Conservation (phyloP, 108 stramenopile genomes). For the Discostella pseudostelligera region DNA sequence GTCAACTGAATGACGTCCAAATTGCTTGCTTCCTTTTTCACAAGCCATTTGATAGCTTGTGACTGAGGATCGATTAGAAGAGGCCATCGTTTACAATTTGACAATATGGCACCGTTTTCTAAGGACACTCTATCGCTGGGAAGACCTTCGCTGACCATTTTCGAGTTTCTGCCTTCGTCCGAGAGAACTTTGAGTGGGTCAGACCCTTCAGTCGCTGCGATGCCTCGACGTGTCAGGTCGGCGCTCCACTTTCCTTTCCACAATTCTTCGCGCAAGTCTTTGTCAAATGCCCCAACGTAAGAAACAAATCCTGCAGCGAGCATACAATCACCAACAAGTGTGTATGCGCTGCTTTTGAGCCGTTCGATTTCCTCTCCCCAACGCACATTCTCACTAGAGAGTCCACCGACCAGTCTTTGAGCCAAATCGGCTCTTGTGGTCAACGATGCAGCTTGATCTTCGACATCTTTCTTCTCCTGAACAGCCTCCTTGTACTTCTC, state of each 20-base stretch:
- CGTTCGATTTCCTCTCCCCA: conserved; percentile 85
- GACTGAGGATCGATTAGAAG: conserved; percentile 77
- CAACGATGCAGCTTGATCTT: conserved; percentile 75
- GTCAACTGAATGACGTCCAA: conserved; percentile 69
- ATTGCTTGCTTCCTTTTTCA: conserved; percentile 64
- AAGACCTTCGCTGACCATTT: conserved; percentile 87
- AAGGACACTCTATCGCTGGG: conserved; percentile 87
- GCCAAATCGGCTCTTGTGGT: conserved; percentile 71
- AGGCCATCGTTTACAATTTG: conserved; percentile 88
- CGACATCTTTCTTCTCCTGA: conserved; percentile 78
- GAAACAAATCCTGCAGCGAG: conserved; percentile 88
- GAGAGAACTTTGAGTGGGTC: conserved; percentile 83
- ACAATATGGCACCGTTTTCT: conserved; percentile 90
- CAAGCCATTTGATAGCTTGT: conserved; percentile 93
- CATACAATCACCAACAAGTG: conserved; percentile 89
- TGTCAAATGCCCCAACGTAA: conserved; percentile 92
- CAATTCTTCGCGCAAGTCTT: conserved; percentile 66
- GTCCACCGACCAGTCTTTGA: conserved; percentile 81
- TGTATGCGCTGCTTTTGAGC: conserved; percentile 59
- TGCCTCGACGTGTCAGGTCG: conserved; percentile 64
- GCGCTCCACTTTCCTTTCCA: conserved; percentile 75
- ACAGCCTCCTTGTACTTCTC: conserved; percentile 67
- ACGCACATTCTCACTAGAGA: conserved; percentile 84
- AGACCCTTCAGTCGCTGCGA: conserved; percentile 75
- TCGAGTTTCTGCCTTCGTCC: conserved; percentile 74